Evolutionary conservation across 768 basidiomycete species (phyloP).

Genomic region (Mycena vulgaris): DNA sequence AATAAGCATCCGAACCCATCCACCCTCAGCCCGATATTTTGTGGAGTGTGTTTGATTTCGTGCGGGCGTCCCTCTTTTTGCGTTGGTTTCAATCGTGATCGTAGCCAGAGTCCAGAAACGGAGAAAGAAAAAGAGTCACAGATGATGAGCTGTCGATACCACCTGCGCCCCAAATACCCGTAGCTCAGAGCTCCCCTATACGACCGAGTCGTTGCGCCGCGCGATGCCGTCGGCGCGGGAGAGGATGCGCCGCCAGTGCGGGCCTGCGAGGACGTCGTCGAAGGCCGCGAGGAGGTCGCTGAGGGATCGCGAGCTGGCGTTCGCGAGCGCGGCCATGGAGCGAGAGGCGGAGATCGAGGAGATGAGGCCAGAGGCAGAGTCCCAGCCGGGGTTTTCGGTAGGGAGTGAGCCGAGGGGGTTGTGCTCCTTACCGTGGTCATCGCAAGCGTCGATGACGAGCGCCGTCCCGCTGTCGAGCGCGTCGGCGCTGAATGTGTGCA

Average conservation of each 20-base stretch:
- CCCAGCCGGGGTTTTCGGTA: background rate
- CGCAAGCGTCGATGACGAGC: conserved; percentile 2
- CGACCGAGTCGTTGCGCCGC: conserved; percentile 10
- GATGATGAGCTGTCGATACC: background rate
- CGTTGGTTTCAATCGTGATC: too few relatives aligned
- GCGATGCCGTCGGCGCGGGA: conserved; percentile 20
- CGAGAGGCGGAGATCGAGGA: conserved; percentile 30
- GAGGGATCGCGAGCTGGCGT: conserved; percentile 25
- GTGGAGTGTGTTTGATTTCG: too few relatives aligned
- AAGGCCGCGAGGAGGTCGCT: conserved; percentile 20
- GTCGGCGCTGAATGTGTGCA: conserved; percentile 12
- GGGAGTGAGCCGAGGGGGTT: background rate
- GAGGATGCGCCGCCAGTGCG: conserved; percentile 19
- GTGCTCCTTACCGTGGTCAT: background rate
- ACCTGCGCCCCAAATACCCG: too few relatives aligned
- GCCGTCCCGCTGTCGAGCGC: conserved; percentile 3
- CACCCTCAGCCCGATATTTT: too few relatives aligned
- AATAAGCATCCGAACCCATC: too few relatives aligned
- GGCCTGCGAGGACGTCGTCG: conserved; percentile 19
- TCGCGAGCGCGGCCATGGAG: conserved; percentile 30
- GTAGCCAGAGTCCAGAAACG: too few relatives aligned
- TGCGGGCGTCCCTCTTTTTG: too few relatives aligned
- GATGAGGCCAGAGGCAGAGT: background rate
- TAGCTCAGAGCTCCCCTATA: too few relatives aligned
- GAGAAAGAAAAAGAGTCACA: too few relatives aligned